Evolutionary conservation across 345 rosid genomes (phyloP).

Genomic region (Brassica juncea): DNA sequence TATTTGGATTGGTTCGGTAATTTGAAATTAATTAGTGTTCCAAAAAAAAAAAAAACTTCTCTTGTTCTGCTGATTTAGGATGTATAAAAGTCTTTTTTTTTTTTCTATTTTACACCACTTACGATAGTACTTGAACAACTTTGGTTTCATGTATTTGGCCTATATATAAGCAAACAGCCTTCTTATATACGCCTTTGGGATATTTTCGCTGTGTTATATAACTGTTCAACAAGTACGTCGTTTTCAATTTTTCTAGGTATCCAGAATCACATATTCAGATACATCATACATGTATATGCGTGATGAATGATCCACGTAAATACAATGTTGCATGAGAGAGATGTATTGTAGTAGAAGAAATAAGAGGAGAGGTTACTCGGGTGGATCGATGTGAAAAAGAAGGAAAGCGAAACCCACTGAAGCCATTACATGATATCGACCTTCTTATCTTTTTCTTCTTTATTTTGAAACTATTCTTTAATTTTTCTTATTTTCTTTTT

Average conservation of each 20-base stretch:
- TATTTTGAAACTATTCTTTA: not conserved
- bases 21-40: not conserved
- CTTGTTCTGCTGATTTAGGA: not conserved
- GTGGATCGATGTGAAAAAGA: conserved; percentile 37
- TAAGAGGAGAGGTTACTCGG: conserved; percentile 58
- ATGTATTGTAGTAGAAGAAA: conserved; percentile 3
- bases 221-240: conserved; percentile 22
- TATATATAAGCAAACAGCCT: conserved; percentile 34
- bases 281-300: not conserved
- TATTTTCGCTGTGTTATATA: not conserved
- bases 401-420: conserved; percentile 59
- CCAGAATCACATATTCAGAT: conserved; percentile 6
- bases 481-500: conserved; percentile 41
- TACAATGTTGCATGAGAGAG: conserved; percentile 12
- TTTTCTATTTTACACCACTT: conserved; percentile 18
- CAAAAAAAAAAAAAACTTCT: not conserved
- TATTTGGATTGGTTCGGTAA: not conserved
- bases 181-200: conserved; percentile 17
- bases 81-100: not conserved
- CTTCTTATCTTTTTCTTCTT: conserved; percentile 37
- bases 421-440: conserved; percentile 47
- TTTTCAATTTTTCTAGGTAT: conserved; percentile 29
- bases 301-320: conserved; percentile 21
- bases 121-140: conserved; percentile 4
- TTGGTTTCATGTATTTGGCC: conserved; percentile 40